phyloP scores from a whole-genome alignment of 2,329 filamentous ascomycete species.

The Teratosphaeria nubilosa region DNA sequence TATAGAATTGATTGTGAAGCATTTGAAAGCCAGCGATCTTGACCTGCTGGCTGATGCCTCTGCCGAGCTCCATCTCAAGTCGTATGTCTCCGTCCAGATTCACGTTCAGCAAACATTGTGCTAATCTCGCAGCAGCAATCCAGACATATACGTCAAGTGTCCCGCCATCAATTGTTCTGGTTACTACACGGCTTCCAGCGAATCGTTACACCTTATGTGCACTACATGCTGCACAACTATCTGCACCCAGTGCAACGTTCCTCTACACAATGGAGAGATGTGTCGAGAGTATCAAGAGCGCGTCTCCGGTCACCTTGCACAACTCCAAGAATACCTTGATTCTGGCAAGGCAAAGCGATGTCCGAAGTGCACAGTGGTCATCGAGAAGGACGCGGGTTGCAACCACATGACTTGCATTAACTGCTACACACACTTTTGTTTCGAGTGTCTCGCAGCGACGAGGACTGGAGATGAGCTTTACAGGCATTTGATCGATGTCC shows the following conservation, averaged over 20 bases:
- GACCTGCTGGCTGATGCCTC: background rate
- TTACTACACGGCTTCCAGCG: background rate
- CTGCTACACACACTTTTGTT: constrained; percentile 6
- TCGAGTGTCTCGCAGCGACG: constrained; percentile 2
- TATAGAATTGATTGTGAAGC: background rate
- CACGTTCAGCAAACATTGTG: background rate
- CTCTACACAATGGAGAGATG: constrained; percentile 4
- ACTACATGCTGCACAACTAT: constrained; percentile 4
- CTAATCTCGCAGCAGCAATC: background rate
- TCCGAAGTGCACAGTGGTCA: background rate
- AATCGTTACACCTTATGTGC: constrained; percentile 1
- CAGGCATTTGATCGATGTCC: constrained; percentile 1
- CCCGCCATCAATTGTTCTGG: constrained; percentile 1
- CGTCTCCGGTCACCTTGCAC: background rate
- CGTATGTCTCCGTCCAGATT: background rate
- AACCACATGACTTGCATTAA: constrained; percentile 3
- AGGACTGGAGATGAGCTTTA: background rate
- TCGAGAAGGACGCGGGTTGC: constrained; percentile 4
- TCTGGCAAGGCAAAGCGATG: constrained; percentile 3
- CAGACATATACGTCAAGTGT: constrained; percentile 2
- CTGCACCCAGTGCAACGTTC: constrained; percentile 4
- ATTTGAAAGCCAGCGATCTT: background rate
- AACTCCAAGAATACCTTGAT: background rate
- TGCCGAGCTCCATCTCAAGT: background rate
- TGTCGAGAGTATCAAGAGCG: constrained; percentile 3